phyloP scores from a whole-genome alignment of 1,284 basidiomycete species.

The Chondrostereum purpureum region DNA sequence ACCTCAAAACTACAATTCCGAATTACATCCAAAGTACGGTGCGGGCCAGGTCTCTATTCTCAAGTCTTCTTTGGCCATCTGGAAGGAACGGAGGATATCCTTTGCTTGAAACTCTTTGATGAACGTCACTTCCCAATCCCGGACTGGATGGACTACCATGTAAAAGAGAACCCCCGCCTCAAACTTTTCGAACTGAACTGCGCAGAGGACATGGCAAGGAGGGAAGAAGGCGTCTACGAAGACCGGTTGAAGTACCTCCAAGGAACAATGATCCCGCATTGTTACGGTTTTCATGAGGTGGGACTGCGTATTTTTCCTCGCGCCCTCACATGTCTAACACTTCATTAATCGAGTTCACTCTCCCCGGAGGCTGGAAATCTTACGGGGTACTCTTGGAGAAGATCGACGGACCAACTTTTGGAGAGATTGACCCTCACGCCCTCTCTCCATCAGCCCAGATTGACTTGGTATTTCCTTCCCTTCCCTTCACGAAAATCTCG shows the following conservation, averaged over 20 bases:
- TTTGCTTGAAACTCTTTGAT: not conserved
- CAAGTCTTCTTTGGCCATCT: not conserved
- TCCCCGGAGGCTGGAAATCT: constrained; percentile 3
- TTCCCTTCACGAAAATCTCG: not conserved
- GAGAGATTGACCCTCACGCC: not conserved
- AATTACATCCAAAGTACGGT: not conserved
- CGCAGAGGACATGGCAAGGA: not conserved
- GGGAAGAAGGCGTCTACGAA: not conserved
- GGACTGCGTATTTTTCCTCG: too few relatives aligned
- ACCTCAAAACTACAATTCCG: not conserved
- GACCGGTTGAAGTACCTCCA: not conserved
- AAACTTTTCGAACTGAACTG: not conserved
- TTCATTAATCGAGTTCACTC: constrained; percentile 6
- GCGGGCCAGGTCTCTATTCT: not conserved
- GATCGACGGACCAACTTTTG: not conserved
- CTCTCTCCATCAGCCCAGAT: not conserved
- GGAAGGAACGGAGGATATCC: not conserved
- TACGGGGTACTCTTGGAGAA: constrained; percentile 9
- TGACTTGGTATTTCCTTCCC: not conserved
- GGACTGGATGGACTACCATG: not conserved
- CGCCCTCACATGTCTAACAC: not conserved
- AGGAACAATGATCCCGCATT: not conserved
- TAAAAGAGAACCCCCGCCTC: not conserved
- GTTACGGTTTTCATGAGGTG: not conserved
- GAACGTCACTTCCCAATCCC: not conserved